Evolutionary conservation across 495 filamentous ascomycete species (phyloP), one percentile per base, ranked within the genome.

Genomic region (Hypoxylon trugodes): DNA sequence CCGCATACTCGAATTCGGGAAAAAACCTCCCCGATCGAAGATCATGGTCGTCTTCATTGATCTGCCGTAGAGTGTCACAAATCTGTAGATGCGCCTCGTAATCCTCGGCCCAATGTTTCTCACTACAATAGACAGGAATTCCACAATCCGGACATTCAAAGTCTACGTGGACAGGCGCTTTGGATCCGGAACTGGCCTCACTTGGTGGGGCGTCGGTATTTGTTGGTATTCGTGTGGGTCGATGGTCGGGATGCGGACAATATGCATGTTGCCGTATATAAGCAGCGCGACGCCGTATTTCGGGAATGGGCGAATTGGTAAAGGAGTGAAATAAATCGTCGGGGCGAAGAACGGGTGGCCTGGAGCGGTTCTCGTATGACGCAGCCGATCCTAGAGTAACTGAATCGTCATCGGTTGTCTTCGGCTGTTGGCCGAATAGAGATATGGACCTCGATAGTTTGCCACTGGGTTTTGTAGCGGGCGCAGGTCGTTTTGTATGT

Each of bases 41-140:
- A 72, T 99, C 95, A 73, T 99, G 95, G 70, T 98, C 96, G 69
- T 99, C 95, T 77, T 99, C 95, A 68, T 99, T 99, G 74, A 94
- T 91, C 76, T 98, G 86, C 45, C 88, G 81, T 18, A 99, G 79
- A 0, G 87, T 90, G 68, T 99, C 96, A 74, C 95, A 99, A 25
- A 98, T 88, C 71, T 96, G 84, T 15, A 98, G 74, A 72, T 99
- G 95, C 1, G 86, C 80, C 74, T 96, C 94, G 69, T 95, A 99
- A 73, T 98, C 93, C 57, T 94, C 91, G 55, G 88, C 90, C 89
- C 92, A 98, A 72, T 99, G 96, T 35, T 89, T 88, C 74, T 97
- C 88, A 32, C 86, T 93, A 77, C 95, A 99, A 66, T 93, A 96
- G 0, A 96, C 86, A 1, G 95, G 95, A 18, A 98, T 88, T 15